Evolutionary conservation across 768 basidiomycete species (phyloP), one percentile per base, ranked within the genome.

Genomic region (Hygrocybe punicea): DNA sequence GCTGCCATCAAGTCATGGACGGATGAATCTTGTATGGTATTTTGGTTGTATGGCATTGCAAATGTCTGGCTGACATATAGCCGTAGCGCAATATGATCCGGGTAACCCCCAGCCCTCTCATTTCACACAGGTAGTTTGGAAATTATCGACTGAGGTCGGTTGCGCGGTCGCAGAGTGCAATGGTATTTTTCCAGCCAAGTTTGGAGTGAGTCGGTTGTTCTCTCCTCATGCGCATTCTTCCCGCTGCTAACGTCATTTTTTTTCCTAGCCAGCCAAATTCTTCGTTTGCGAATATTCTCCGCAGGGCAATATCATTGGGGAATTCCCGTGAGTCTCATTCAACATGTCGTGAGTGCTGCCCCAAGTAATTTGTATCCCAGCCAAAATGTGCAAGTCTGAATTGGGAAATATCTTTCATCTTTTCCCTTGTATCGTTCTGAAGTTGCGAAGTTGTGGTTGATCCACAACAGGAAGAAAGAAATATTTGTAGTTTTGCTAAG

Each of bases 61-160:
- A n/a, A 3, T 40, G 23, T 17, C 25, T 21, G 6, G 46, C 14
- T 49, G 2, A 50, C 50, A 56, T 48, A n/a, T 62, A 86, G 84
- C 77, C 2, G 60, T 81, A n/a, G n/a, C n/a, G n/a, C n/a, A n/a
- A 37, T 88, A 87, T 65, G 61, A 84, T 62, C 71, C 85, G 35
- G 76, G 63, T 63, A 82, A 81, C 67, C 87, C 87, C 2, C 60
- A 69, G 39, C 63, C 79, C 16, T 86, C 85, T 48, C 88, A 90
- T 67, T 90, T 85, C 64, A 89, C 88, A 8, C 87, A 89, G 67
- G 80, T 87, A 5, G 86, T 90, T 7, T 90, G 88, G 87, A 89
- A 89, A 69, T 74, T 68, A 6, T 79, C 82, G 21, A 81, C 78
- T 1, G 71, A 86, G 58, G 74, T 89, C 19, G 87, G 86, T 21